Evolutionary conservation across 495 filamentous ascomycete species (phyloP), one percentile per base, ranked within the genome.

Genomic region (Jackrogersella multiformis): DNA sequence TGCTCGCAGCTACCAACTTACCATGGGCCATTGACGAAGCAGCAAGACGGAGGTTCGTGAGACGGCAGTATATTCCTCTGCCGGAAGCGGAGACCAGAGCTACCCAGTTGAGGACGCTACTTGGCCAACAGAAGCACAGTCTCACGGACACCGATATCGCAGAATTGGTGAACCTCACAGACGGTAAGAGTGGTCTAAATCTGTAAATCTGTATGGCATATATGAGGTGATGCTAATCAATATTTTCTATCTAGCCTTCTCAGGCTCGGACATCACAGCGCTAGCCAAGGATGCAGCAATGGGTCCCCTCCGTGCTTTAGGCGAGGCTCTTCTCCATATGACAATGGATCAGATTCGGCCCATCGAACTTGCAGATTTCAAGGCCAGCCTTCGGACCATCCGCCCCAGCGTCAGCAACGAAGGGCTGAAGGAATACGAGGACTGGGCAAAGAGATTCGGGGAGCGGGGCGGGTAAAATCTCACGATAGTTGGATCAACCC

Each of bases 21-120:
- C 95, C 95, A 0, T 99, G 95, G 95, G 94, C 93, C 38, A 98
- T 98, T 69, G 95, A 99, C 69, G 95, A 98, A 76, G 95, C 95
- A 30, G 95, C 95, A 7, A 85, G 95, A 49, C 81, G 96, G 55
- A 83, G 95, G 48, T 99, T 99, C 73, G 95, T 97, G 21, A 86
- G 95, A 36, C 81, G 95, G 51, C 96, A 98, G 74, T 99, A 99
- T 75, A 98, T 99, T 57, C 95, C 95, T 2, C 73, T 99, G 35
- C 95, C 95, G 2, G 95, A 97, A 73, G 85, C 86, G 12, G 82
- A 89, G 66, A 95, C 95, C 0, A 84, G 95, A 45, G 86, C 85
- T 57, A 84, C 84, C 30, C 95, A 99, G 68, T 73, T 99, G 20
- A 84, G 83, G 71, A 92, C 83, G 6, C 76, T 99, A 26, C 74